Base-by-base conservation (phyloP, 2,329 filamentous ascomycete species). In the Ceratocystis alfenasii region DNA sequence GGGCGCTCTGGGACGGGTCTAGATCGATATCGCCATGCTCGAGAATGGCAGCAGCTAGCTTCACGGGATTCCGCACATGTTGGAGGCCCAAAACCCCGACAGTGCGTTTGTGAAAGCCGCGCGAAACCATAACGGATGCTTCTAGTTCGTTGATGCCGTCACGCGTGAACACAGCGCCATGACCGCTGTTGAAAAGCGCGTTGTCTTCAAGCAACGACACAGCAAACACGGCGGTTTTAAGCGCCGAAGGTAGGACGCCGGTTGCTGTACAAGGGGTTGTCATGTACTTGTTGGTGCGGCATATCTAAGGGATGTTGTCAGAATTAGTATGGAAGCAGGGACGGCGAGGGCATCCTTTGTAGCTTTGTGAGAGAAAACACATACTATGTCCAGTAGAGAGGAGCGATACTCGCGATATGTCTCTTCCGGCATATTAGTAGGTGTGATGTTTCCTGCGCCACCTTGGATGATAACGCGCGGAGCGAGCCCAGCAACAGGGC, bases 131-230 rank as follows among this genome's bases (percentile, higher is more conserved):
- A 63, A 95, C 83, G 7, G 85, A 89, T 1, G 89, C 89, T 76
- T 96, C 91, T 68, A 95, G 85, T 76, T 96, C 89, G 73, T 92
- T 91, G 69, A 86, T 82, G 20, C 91, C 92, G 69, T 87, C 86
- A 63, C 86, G 84, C 0, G 90, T 95, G 75, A 95, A 96, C 22
- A 95, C 90, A 63, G 90, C 89, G 64, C 92, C 92, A 71, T 85
- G 86, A 6, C 86, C 90, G 66, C 86, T 85, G 76, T 96, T 96
- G 81, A 94, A 95, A 3, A 95, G 82, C 1, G 87, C 81, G 72
- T 91, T 84, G 72, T 95, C 80, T 76, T 96, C 91, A 17, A 96
- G 82, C 30, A 87, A 80, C 0, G 79, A 78, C 10, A 95, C 90
- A 57, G 90, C 90, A 73, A 87, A 83, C 1, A 87, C 87, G 1